Base-by-base conservation (phyloP, 108 stramenopile genomes). In the Fragilaria crotonensis region DNA sequence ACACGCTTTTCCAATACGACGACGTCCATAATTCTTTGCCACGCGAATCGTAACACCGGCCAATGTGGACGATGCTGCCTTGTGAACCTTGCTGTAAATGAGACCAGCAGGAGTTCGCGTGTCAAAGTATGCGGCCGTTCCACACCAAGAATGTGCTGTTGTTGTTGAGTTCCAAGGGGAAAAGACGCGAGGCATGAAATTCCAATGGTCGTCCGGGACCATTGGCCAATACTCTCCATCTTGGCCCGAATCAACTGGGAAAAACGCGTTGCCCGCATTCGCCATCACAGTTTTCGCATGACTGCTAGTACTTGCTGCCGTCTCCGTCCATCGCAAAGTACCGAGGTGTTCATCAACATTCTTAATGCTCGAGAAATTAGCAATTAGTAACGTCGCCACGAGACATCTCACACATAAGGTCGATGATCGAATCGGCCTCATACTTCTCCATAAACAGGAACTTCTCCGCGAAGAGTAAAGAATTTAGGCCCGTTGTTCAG, bases 31-130 rank as follows among this genome's bases (percentile, higher is more conserved):
- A 14, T 41, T 41, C 7, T 11, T 14, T 41, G 36, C 36, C 7
- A 71, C 67, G 7, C 49, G n/a, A 19, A 50, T 50, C 5, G 9
- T 25, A 19, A 50, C 49, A 50, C 49, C 23, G 7, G 49, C 23
- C 20, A 50, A 25, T 25, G 49, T 50, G 20, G 49, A 50, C 7
- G 49, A 50, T 9, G 22, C 49, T 25, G 49, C 23, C 20, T 50
- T 50, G 49, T 23, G 29, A 51, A 55, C 31, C 31, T 62, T 76
- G 20, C 71, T 29, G 33, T 55, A 67, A 3, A 71, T 41, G 36
- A 41, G 36, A 41, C 36, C 36, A 11, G 36, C 36, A 11, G 36
- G 36, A 41, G 36, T 41, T 41, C 36, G 36, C 14, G 36, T 41
- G 14, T 41, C 36, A 14, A 41, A 41, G 11, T 7, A 7, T 7